A percentile compares a stretch with the other conserved stretches of the same genome.
These are phyloP conservation scores for Ogataea glucozyma DNA, from an alignment of 805 yeast species.

Conservation along the genomic window DNA sequence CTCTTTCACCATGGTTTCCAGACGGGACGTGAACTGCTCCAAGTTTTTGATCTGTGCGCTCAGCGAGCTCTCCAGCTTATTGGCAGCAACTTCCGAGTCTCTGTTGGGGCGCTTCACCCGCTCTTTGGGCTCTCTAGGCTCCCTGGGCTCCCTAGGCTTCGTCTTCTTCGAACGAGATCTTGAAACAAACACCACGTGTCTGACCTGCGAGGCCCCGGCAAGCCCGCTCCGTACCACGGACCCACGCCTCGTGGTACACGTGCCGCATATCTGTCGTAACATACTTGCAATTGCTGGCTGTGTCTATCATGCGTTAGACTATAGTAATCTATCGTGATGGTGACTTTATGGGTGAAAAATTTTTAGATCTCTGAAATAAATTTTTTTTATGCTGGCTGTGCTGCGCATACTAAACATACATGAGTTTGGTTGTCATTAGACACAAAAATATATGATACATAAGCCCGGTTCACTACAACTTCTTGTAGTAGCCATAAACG, in stretches of 20 bases:
- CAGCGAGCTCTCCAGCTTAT: constrained; percentile 25
- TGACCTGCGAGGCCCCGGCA: background rate
- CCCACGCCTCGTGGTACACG: no score
- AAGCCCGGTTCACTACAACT: no score
- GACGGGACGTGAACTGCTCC: constrained; percentile 31
- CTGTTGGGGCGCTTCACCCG: no score
- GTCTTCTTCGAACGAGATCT: constrained; percentile 8
- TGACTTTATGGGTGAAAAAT: constrained; percentile 3
- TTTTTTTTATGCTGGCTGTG: constrained; percentile 2
- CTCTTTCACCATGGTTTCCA: constrained; percentile 26
- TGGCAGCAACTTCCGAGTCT: background rate
- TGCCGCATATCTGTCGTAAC: constrained; percentile 6
- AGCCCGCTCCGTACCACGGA: no score
- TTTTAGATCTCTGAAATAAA: background rate
- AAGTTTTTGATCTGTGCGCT: constrained; percentile 33
- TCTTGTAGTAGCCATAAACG: constrained; percentile 29
- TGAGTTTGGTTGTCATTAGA: background rate
- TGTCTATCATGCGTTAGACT: background rate
- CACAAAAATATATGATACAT: no score
- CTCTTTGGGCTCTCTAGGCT: background rate
- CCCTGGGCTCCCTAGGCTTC: background rate
- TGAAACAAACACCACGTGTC: constrained; percentile 14
- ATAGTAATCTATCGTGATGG: no score
- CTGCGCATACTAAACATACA: constrained; percentile 4
- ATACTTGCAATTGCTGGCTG: background rate